A percentile compares a stretch with the other conserved stretches of the same genome.
phyloP scores from a whole-genome alignment of 2,329 filamentous ascomycete species.

The Ascochyta lentis region DNA sequence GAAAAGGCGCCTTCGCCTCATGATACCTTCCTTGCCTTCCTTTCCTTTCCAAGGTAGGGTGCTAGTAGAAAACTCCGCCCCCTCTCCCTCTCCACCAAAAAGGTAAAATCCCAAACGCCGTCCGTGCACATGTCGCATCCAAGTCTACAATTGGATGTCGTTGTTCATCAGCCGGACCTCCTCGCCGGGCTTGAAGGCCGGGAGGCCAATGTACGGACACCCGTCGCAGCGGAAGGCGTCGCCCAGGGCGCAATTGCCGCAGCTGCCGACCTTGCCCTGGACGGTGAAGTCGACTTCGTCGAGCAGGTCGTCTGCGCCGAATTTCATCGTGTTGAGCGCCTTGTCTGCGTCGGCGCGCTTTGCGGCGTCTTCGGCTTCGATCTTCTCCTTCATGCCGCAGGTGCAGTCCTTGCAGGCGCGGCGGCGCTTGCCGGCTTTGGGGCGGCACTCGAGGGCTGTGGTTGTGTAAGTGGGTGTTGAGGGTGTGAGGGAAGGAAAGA shows the following conservation, averaged over 20 bases:
- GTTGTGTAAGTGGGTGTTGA: constrained; percentile 15
- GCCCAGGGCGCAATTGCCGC: constrained; percentile 90
- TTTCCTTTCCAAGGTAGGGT: not conserved
- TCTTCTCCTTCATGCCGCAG: constrained; percentile 84
- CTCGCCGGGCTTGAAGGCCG: constrained; percentile 96
- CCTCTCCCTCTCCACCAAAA: not conserved
- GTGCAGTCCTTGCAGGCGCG: constrained; percentile 98
- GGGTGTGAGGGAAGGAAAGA: constrained; percentile 4
- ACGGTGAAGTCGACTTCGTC: constrained; percentile 95
- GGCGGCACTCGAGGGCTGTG: constrained; percentile 81
- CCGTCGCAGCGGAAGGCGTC: constrained; percentile 74
- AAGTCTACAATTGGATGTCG: constrained; percentile 73
- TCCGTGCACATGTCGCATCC: not conserved
- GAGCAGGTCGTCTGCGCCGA: constrained; percentile 75
- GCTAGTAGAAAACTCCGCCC: not conserved
- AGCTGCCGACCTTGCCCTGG: constrained; percentile 94
- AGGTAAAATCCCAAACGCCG: constrained; percentile 13
- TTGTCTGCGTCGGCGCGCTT: constrained; percentile 70
- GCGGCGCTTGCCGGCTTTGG: constrained; percentile 85
- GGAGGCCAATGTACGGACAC: constrained; percentile 87
- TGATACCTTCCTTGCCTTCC: not conserved
- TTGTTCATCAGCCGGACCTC: constrained; percentile 89
- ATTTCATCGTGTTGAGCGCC: constrained; percentile 70
- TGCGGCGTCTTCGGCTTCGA: constrained; percentile 82
- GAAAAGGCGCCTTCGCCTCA: not conserved